A percentile compares a stretch with the other conserved stretches of the same genome.
phyloP scores from a whole-genome alignment of 176 grass and related monocot genomes.

The Hordeum marinum region DNA sequence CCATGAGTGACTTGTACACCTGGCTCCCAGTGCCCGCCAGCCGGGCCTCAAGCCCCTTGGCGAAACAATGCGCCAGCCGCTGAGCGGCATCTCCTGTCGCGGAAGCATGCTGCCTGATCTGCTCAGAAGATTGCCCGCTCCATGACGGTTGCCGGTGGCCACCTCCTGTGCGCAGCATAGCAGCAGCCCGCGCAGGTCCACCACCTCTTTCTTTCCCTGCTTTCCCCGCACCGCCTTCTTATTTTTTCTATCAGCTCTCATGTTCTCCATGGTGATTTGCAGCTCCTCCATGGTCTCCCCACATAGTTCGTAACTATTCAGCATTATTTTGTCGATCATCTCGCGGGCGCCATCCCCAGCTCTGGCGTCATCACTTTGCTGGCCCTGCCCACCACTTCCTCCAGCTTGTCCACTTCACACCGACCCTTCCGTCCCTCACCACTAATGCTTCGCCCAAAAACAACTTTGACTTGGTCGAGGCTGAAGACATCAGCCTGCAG shows the following conservation, averaged over 20 bases:
- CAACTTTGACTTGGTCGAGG: not conserved
- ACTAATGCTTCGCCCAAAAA: not conserved
- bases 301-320: not conserved
- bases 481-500: not conserved
- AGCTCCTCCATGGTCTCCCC: conserved; percentile 8
- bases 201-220: conserved; percentile 1
- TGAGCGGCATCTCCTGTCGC: conserved; percentile 41
- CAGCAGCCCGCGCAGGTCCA: conserved; percentile 45
- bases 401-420: not conserved
- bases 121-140: conserved; percentile 32
- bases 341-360: not conserved
- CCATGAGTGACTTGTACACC: conserved; percentile 27
- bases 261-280: not conserved
- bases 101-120: conserved; percentile 35
- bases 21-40: conserved; percentile 44
- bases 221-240: not conserved
- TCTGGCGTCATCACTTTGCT: conserved; percentile 28
- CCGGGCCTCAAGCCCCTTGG: conserved; percentile 47
- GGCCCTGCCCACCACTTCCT: conserved; percentile 27
- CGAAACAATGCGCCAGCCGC: conserved; percentile 52
- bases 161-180: conserved; percentile 50
- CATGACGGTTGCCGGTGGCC: conserved; percentile 28
- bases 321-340: conserved; percentile 44
- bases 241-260: not conserved
- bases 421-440: conserved; percentile 10